Conservation (phyloP, 805 yeast genomes). For the Spathaspora girioi region DNA sequence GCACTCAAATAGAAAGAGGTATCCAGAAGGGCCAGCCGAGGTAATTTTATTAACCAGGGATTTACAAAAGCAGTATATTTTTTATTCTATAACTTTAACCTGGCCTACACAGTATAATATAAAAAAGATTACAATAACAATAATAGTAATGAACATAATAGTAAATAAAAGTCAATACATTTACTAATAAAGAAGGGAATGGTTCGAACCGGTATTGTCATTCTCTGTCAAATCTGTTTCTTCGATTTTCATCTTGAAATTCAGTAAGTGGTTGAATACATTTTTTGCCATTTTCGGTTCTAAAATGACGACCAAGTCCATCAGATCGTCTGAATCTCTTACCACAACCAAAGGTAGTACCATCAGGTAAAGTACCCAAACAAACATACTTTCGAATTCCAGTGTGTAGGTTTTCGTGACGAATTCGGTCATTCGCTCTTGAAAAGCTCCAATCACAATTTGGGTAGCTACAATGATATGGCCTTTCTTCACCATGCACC, state of each 20-base stretch:
- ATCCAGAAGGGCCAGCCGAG: too few relatives aligned
- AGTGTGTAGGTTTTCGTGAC: conserved; percentile 56
- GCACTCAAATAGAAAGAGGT: too few relatives aligned
- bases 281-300: conserved; percentile 43
- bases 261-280: conserved; percentile 38
- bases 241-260: conserved; percentile 28
- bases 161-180: neutral
- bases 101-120: neutral
- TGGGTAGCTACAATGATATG: conserved; percentile 59
- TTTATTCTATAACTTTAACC: neutral
- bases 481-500: conserved; percentile 82
- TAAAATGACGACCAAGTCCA: conserved; percentile 42
- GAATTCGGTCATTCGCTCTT: conserved; percentile 41
- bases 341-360: conserved; percentile 44
- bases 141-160: too few relatives aligned
- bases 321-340: conserved; percentile 44
- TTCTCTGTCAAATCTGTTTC: conserved; percentile 16
- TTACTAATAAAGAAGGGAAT: neutral
- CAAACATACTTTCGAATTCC: conserved; percentile 76
- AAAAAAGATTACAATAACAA: too few relatives aligned
- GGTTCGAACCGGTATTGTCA: conserved; percentile 16
- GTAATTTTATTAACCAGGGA: too few relatives aligned
- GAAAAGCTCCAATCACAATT: conserved; percentile 71
- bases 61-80: too few relatives aligned
- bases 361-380: conserved; percentile 58